Conservation (phyloP, 2,329 filamentous ascomycete species). For the Pseudogymnoascus sp. region DNA sequence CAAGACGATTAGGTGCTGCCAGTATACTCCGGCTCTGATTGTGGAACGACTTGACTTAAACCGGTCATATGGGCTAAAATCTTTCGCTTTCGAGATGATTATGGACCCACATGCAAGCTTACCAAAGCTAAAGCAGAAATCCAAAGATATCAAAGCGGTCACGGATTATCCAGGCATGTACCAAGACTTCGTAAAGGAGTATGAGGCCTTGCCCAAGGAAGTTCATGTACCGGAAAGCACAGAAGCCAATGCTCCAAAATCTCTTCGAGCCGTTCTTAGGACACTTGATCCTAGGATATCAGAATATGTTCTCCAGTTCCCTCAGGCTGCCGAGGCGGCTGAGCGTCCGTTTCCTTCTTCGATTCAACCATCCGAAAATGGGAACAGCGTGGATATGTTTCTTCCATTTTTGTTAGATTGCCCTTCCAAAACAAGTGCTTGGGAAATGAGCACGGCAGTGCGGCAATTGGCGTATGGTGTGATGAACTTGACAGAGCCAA, state of each 20-base stretch:
- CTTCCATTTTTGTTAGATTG: constrained; percentile 57
- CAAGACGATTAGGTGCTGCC: constrained; percentile 21
- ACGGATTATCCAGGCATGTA: constrained; percentile 16
- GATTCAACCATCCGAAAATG: constrained; percentile 19
- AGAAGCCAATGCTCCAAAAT: constrained; percentile 10
- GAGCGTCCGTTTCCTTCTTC: constrained; percentile 22
- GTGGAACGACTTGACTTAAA: constrained; percentile 38
- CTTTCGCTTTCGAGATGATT: constrained; percentile 29
- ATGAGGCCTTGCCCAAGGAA: neutral
- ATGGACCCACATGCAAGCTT: constrained; percentile 23
- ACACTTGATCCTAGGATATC: constrained; percentile 42
- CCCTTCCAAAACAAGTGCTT: constrained; percentile 47
- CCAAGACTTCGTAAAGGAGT: constrained; percentile 26
- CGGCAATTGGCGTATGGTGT: constrained; percentile 50
- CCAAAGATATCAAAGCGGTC: constrained; percentile 19
- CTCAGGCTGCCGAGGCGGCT: constrained; percentile 17
- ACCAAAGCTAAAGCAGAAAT: constrained; percentile 20
- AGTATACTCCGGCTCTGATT: constrained; percentile 38
- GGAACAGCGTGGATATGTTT: constrained; percentile 43
- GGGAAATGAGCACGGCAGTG: constrained; percentile 45
- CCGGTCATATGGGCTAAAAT: constrained; percentile 31
- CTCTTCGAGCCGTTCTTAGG: constrained; percentile 12
- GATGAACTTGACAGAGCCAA: constrained; percentile 33
- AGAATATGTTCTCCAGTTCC: constrained; percentile 42
- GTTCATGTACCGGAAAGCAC: neutral